Conservation (phyloP, 805 yeast genomes). For the Saccharomycopsis olivae region DNA sequence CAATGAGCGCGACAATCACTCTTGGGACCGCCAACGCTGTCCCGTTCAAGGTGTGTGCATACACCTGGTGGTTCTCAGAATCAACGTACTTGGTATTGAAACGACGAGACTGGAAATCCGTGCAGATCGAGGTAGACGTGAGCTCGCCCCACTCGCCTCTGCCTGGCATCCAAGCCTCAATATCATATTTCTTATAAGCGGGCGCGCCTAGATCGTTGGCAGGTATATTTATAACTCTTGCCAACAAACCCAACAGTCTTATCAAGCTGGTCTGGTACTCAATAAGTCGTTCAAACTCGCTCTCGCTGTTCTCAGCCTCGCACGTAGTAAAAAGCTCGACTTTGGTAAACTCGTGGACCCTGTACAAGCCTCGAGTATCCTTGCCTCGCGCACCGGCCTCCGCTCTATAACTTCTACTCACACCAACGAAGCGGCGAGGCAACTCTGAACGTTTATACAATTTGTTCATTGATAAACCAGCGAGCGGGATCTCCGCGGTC, state of each 20-base stretch:
- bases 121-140: constrained; percentile 83
- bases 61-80: constrained; percentile 28
- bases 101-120: constrained; percentile 83
- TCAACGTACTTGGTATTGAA: constrained; percentile 52
- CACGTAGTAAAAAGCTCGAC: constrained; percentile 85
- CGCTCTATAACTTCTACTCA: constrained; percentile 81
- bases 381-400: constrained; percentile 96
- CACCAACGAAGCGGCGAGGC: constrained; percentile 62
- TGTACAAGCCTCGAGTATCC: constrained; percentile 82
- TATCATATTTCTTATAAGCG: constrained; percentile 82
- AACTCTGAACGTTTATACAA: constrained; percentile 31
- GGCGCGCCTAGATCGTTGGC: constrained; percentile 88
- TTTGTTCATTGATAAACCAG: constrained; percentile 53
- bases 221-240: constrained; percentile 83
- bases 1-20: constrained; percentile 80
- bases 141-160: constrained; percentile 89
- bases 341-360: constrained; percentile 95
- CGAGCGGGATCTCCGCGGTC: constrained; percentile 92
- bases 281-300: constrained; percentile 49
- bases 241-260: constrained; percentile 58
- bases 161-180: constrained; percentile 99
- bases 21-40: constrained; percentile 95
- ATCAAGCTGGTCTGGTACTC: constrained; percentile 57
- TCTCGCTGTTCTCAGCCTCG: constrained; percentile 31
- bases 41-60: constrained; percentile 82